Evolutionary conservation across 1,284 basidiomycete genomes (phyloP), one percentile per base, ranked within the genome.

Genomic region (Rhodofomes roseus): DNA sequence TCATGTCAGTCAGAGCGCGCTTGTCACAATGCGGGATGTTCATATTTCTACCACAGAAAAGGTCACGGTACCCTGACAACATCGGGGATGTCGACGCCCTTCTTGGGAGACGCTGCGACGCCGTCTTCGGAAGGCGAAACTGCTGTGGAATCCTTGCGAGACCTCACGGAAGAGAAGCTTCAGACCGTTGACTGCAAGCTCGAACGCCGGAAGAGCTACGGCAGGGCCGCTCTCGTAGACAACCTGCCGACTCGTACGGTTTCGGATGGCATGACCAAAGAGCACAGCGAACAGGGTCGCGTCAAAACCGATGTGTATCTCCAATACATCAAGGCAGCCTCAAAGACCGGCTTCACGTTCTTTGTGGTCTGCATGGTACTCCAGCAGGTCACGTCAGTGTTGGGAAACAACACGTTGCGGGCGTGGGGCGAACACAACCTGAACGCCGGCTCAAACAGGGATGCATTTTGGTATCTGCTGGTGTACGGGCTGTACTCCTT

Each of bases 351-450:
- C 2, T 93, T 92, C 65, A 69, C 71, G 16, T 67, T 87, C 23
- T 95, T 93, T 72, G 62, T 95, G 8, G 54, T 89, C 14, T 77
- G 81, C 2, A 84, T 83, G 14, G 61, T 85, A 14, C 60, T 81
- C 29, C 79, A 81, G 58, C 89, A 91, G 68, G 76, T 73, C n/a
- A 69, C 79, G 12, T 78, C 79, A 0, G 78, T 90, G 29, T 63
- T 82, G 16, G 83, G 85, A 1, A 94, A 89, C 59, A 79, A 91
- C 51, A 85, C 89, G 56, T 77, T 96, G 18, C 84, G 91, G 56
- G 78, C 81, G 55, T 96, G 93, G 94, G 87, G 89, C 1, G 86
- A 92, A 67, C 83, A 86, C 62, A 96, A 96, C 67, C 79, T 80
- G 20, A 77, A 81, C 59, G 73, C 69, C 0, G 86, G 88, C 14